Evolutionary conservation across 2,329 filamentous ascomycete genomes (phyloP), one percentile per base, ranked within the genome.

Genomic region (Fusarium tjaetaba): DNA sequence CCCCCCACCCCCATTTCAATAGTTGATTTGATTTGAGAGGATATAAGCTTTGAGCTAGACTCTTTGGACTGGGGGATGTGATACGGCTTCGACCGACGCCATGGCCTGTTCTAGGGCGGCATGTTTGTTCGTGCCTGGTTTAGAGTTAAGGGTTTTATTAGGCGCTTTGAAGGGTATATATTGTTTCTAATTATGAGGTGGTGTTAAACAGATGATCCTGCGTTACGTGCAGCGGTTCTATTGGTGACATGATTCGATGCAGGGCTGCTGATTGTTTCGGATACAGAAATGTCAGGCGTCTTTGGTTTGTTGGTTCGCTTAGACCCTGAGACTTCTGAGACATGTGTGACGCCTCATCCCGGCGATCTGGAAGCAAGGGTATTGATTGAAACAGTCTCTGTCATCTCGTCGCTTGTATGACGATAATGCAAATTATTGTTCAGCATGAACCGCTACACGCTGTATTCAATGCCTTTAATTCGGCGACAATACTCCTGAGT

Each of bases 41-140:
- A 68, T 55, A 30, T 60, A 74, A 73, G 58, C 71, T 73, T 74
- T 73, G 45, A 34, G 26, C 61, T 61, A 71, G 63, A 52, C 26
- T 48, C 38, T n/a, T 32, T 42, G 48, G 30, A 46, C 18, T 30
- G 46, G 43, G 36, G 38, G 70, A 66, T 55, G 70, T 71, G 70
- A 49, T 65, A 71, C 52, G 65, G 61, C 66, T 60, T 56, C 28
- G 61, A 66, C 39, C 53, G 57, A 57, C 61, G 70, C 70, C 57
- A 62, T 32, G 32, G n/a, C 15, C 34, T 30, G 52, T 68, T 63
- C 52, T 39, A 45, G 24, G 36, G 42, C 42, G 46, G 38, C n/a
- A 56, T 34, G 32, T 22, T 24, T 20, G 53, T 22, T 59, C 22
- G 28, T 60, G 22, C 61, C n/a, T 32, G 28, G 18, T 46, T 59